Percentiles rank a stretch among this genome's conserved stretches.
Conservation (phyloP, 169 alveolate species). For the Amoebophrya sp. region DNA sequence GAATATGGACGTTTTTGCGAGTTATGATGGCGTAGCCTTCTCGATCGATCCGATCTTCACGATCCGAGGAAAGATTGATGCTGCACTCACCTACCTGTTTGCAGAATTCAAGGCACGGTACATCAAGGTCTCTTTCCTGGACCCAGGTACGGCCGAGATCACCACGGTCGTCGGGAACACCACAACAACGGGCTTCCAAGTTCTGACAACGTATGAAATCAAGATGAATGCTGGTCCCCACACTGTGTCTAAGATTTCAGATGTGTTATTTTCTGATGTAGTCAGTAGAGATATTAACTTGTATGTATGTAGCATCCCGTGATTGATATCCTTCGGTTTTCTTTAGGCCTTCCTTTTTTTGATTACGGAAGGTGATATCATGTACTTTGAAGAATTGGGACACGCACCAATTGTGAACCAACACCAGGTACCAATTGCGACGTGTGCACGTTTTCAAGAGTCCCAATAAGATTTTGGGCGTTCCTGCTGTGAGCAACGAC, state of each 20-base stretch:
- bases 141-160: background rate
- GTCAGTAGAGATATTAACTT: too few relatives aligned
- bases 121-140: background rate
- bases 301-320: too few relatives aligned
- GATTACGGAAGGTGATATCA: too few relatives aligned
- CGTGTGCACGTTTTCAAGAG: background rate
- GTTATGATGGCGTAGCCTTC: background rate
- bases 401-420: too few relatives aligned
- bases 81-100: background rate
- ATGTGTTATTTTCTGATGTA: too few relatives aligned
- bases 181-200: background rate
- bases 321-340: too few relatives aligned
- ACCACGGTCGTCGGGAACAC: background rate
- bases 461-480: background rate
- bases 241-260: too few relatives aligned
- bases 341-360: too few relatives aligned
- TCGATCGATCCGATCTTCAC: background rate
- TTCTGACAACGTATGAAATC: background rate
- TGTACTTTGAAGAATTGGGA: too few relatives aligned
- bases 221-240: too few relatives aligned
- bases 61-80: background rate
- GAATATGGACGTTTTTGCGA: background rate
- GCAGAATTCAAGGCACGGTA: background rate
- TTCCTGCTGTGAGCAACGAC: background rate
- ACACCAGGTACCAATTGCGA: background rate